A percentile compares a stretch with the other conserved stretches of the same genome.
These are phyloP conservation scores for Aspergillus brasiliensis DNA, from an alignment of 2,329 filamentous ascomycete species.

Conservation along the genomic window DNA sequence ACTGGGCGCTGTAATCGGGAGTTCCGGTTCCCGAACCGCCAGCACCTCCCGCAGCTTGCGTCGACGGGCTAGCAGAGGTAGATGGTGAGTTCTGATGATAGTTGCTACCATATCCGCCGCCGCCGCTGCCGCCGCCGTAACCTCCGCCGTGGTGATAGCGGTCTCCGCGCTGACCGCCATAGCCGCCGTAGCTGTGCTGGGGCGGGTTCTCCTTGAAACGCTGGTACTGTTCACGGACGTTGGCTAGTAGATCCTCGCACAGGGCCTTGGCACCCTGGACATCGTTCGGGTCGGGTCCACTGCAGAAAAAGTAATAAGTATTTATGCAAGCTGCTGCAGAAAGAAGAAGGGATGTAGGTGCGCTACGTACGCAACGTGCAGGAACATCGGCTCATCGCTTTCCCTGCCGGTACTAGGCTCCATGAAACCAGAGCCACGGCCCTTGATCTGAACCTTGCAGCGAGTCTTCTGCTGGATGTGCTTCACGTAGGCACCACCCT, in stretches of 20 bases:
- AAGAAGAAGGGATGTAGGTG: not conserved
- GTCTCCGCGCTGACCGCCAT: constrained; percentile 53
- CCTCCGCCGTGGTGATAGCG: constrained; percentile 48
- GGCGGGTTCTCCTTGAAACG: constrained; percentile 83
- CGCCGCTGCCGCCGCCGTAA: constrained; percentile 35
- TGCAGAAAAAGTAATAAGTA: constrained; percentile 38
- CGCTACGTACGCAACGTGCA: constrained; percentile 78
- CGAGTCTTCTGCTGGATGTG: constrained; percentile 95
- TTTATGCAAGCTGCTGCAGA: not conserved
- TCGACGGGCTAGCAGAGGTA: constrained; percentile 48
- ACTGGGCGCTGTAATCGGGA: constrained; percentile 76
- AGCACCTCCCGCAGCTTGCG: constrained; percentile 42
- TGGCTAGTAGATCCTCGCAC: constrained; percentile 82
- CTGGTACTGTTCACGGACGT: constrained; percentile 88
- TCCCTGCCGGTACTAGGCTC: constrained; percentile 85
- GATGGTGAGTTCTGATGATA: constrained; percentile 43
- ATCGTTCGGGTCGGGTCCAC: constrained; percentile 82
- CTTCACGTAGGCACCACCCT: constrained; percentile 93
- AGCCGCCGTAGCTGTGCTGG: constrained; percentile 59
- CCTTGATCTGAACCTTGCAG: constrained; percentile 97
- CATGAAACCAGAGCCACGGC: constrained; percentile 89
- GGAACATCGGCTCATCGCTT: constrained; percentile 94
- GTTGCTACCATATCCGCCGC: constrained; percentile 39
- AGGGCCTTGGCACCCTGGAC: constrained; percentile 85
- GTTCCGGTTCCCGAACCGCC: constrained; percentile 28